These are phyloP conservation scores for Boehmeria nivea DNA, from an alignment of 306 rosid genomes.

Conservation along the genomic window DNA sequence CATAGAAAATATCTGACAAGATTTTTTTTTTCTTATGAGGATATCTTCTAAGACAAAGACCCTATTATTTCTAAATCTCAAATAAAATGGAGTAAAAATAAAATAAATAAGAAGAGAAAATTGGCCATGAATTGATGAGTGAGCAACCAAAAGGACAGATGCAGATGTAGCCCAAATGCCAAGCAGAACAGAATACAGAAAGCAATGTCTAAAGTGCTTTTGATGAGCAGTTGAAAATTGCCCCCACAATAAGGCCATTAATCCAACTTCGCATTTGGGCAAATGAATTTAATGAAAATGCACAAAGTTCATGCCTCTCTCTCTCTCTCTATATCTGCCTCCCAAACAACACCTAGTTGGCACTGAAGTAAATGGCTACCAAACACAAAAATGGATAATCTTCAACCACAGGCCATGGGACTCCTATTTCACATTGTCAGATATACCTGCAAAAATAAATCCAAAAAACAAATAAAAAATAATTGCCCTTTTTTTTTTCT, in stretches of 20 bases:
- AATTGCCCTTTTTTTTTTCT: background rate
- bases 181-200: slow-evolving; percentile 3
- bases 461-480: background rate
- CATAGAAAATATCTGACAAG: no score
- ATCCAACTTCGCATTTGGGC: background rate
- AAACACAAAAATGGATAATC: slow-evolving; percentile 4
- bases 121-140: no score
- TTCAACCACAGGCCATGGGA: background rate
- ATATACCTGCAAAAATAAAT: background rate
- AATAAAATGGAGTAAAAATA: background rate
- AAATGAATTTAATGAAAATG: slow-evolving; percentile 1
- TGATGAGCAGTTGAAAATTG: background rate
- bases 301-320: background rate
- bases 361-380: slow-evolving; percentile 12
- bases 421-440: slow-evolving; percentile 3
- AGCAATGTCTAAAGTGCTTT: background rate
- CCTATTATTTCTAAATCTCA: background rate
- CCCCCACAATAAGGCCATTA: slow-evolving; percentile 3
- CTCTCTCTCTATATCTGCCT: no score
- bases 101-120: background rate
- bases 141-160: slow-evolving; percentile 10
- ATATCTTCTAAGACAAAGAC: no score
- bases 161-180: slow-evolving; percentile 4
- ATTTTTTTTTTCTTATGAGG: no score
- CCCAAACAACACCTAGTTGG: slow-evolving; percentile 3